Base-by-base conservation (phyloP, 371 early-diverging fungal species). In the Syncephalastrum monosporum region DNA sequence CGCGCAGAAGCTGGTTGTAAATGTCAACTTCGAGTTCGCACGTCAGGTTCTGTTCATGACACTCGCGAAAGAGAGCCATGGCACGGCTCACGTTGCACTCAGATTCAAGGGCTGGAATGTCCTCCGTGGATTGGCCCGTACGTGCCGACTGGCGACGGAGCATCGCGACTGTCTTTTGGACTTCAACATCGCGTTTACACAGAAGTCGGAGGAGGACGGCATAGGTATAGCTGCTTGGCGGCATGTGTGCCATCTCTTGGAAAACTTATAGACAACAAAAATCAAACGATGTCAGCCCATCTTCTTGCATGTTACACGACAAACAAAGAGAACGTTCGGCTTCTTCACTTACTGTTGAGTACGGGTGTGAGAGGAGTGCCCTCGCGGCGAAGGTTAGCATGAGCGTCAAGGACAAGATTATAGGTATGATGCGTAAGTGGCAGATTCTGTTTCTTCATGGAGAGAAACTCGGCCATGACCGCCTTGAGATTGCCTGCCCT, bases 171-270 rank as follows among this genome's bases (percentile, higher is more conserved):
- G 68, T 71, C 27, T 76, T 74, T 71, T 72, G 76, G 1, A 81
- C 75, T 53, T 81, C 81, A 5, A 69, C 67, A 48, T 78, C 81
- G 23, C 79, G 71, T 27, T 71, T 72, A 47, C 75, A 78, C 1
- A 81, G 53, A 1, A 58, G 63, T 15, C 71, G 71, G 14, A 81
- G 68, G 19, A 78, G 46, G 5, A 76, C 27, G 7, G 64, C 47
- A 55, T 71, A 75, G 14, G 79, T 78, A 33, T 62, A 71, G 44
- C 58, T 53, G 21, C 65, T 69, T 4, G 79, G 81, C 21, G 58
- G 61, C 16, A 76, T 62, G 6, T 58, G 54, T 16, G 59, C 23
- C 81, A 81, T 81, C 46, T 78, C 75, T 38, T 76, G 60, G 53
- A 72, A 78, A 47, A 79, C 76, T 76, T 50, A 12, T 24, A 33